Evolutionary conservation across 2,329 filamentous ascomycete species (phyloP).

Genomic region (Clarireedia monteithiana): DNA sequence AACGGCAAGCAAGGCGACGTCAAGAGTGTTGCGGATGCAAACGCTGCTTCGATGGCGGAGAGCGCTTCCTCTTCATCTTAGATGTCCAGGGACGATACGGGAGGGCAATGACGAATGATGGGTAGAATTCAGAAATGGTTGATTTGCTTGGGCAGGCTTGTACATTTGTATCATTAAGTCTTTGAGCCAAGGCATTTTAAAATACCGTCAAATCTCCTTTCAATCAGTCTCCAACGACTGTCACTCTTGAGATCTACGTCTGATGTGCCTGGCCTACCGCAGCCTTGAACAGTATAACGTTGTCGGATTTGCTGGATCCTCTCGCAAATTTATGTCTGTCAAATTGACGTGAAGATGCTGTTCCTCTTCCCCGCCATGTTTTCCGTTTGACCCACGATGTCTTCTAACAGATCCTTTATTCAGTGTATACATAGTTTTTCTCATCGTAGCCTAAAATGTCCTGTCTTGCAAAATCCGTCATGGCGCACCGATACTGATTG

Average conservation of each 20-base stretch:
- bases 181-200: slow-evolving; percentile 14
- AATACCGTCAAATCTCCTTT: background rate
- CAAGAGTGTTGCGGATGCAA: slow-evolving; percentile 60
- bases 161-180: slow-evolving; percentile 26
- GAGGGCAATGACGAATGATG: slow-evolving; percentile 2
- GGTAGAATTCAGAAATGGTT: slow-evolving; percentile 3
- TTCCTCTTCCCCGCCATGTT: too few species aligned
- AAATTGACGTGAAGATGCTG: too few species aligned
- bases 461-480: background rate
- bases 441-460: too few species aligned
- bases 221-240: background rate
- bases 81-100: slow-evolving; percentile 7
- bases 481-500: background rate
- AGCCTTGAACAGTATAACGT: too few species aligned
- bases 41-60: slow-evolving; percentile 33
- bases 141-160: slow-evolving; percentile 13
- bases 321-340: too few species aligned
- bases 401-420: too few species aligned
- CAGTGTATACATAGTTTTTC: too few species aligned
- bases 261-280: background rate
- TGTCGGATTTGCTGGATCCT: too few species aligned
- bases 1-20: slow-evolving; percentile 91
- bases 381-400: too few species aligned
- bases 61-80: slow-evolving; percentile 18
- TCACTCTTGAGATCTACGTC: background rate